Conservation (phyloP, 495 filamentous ascomycete species). For the Aspergillus sclerotioniger region DNA sequence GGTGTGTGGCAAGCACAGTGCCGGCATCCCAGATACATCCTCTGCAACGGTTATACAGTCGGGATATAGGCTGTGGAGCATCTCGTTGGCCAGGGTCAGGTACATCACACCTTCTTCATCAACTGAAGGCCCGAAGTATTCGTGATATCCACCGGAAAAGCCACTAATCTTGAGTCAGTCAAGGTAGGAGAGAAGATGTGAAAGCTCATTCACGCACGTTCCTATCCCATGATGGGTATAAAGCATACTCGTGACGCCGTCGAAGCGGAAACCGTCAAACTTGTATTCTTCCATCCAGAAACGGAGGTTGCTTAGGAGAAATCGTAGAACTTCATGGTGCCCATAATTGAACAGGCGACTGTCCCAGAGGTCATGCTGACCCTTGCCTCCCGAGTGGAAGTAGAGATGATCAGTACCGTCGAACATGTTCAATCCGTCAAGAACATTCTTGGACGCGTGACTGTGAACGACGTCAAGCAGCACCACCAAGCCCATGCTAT, state of each 20-base stretch:
- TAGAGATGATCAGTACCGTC: slow-evolving; percentile 94
- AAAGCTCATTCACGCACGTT: slow-evolving; percentile 63
- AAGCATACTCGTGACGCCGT: slow-evolving; percentile 97
- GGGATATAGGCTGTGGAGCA: slow-evolving; percentile 87
- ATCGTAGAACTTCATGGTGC: slow-evolving; percentile 87
- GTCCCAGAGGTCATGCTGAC: slow-evolving; percentile 91
- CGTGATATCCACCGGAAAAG: slow-evolving; percentile 97
- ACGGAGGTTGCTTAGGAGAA: slow-evolving; percentile 89
- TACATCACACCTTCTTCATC: slow-evolving; percentile 96
- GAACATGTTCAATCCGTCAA: slow-evolving; percentile 91
- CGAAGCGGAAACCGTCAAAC: slow-evolving; percentile 97
- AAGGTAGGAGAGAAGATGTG: background rate
- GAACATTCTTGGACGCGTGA: slow-evolving; percentile 94
- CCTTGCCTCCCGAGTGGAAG: slow-evolving; percentile 83
- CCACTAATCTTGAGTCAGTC: slow-evolving; percentile 54
- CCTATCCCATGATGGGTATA: slow-evolving; percentile 96
- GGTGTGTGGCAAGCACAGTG: slow-evolving; percentile 78
- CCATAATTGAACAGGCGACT: slow-evolving; percentile 97
- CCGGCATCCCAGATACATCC: slow-evolving; percentile 98
- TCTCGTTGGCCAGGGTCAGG: slow-evolving; percentile 93
- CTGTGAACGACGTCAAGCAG: slow-evolving; percentile 96
- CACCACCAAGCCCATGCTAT: slow-evolving; percentile 86
- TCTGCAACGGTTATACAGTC: slow-evolving; percentile 88
- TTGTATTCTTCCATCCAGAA: slow-evolving; percentile 99
- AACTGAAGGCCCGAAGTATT: slow-evolving; percentile 92